Percentiles rank a stretch among this genome's conserved stretches.
Conservation (phyloP, 139 green algal genomes). For the Chlamydomonas eustigma region DNA sequence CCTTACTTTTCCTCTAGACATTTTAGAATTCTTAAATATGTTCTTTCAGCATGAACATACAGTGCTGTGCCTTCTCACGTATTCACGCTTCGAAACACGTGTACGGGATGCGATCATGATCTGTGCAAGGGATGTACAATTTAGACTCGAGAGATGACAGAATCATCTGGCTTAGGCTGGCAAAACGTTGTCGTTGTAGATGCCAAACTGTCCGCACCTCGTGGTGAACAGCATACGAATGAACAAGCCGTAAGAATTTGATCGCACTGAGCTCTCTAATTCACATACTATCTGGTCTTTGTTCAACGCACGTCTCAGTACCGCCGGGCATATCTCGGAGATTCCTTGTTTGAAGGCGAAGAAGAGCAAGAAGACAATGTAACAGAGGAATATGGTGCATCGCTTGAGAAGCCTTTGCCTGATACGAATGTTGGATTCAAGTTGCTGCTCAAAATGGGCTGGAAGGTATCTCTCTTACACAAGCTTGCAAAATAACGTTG, state of each 20-base stretch:
- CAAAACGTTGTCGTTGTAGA: conserved; percentile 10
- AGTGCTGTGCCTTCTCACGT: too few relatives aligned
- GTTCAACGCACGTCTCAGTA: neutral
- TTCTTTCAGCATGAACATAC: too few relatives aligned
- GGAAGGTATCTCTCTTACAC: conserved; percentile 32
- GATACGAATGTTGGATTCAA: conserved; percentile 70
- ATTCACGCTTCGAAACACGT: too few relatives aligned
- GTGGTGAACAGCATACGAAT: conserved; percentile 12
- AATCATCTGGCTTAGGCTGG: neutral
- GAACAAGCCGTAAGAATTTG: neutral
- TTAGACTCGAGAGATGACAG: too few relatives aligned
- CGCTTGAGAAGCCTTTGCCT: conserved; percentile 10
- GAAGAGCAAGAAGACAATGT: neutral
- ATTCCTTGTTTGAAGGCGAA: neutral
- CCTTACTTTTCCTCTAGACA: too few relatives aligned
- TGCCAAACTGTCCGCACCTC: neutral
- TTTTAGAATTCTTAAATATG: too few relatives aligned
- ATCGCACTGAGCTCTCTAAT: neutral
- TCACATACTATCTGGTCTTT: neutral
- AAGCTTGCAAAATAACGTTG: conserved; percentile 47
- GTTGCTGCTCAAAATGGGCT: conserved; percentile 82
- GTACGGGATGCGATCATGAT: too few relatives aligned
- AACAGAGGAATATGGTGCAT: neutral
- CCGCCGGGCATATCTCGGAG: neutral
- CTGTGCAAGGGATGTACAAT: too few relatives aligned